These are phyloP conservation scores for Tetrapisispora namnaoensis DNA, from an alignment of 805 yeast genomes.

Conservation along the genomic window DNA sequence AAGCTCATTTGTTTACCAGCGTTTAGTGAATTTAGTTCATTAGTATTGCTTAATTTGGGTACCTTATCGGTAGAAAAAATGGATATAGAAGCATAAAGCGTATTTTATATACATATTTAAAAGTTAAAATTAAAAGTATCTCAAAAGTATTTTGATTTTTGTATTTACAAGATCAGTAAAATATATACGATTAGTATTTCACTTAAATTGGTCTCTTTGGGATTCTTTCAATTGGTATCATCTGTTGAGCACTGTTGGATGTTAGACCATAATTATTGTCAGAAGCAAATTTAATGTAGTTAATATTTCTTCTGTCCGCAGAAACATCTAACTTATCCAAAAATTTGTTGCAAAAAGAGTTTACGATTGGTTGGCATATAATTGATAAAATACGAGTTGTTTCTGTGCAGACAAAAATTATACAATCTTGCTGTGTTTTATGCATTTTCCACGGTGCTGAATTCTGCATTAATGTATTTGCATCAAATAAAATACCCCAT, in stretches of 20 bases:
- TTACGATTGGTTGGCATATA: conserved; percentile 63
- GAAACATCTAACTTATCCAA: conserved; percentile 56
- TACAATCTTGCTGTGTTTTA: conserved; percentile 36
- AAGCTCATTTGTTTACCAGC: conserved; percentile 60
- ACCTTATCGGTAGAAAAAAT: conserved; percentile 49
- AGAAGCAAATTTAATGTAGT: conserved; percentile 42
- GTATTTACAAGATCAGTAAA: background rate
- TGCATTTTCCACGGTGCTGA: conserved; percentile 65
- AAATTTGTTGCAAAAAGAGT: conserved; percentile 45
- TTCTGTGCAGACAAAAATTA: conserved; percentile 61
- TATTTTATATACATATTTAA: background rate
- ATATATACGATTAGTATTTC: background rate
- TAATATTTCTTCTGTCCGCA: conserved; percentile 32
- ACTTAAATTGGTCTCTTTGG: background rate
- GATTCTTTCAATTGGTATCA: conserved; percentile 32
- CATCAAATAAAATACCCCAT: conserved; percentile 49
- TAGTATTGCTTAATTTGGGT: conserved; percentile 51
- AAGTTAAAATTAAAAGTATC: background rate
- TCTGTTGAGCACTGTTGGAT: conserved; percentile 43
- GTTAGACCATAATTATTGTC: conserved; percentile 54
- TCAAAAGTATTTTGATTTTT: background rate
- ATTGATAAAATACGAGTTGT: conserved; percentile 58
- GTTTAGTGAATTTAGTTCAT: conserved; percentile 54
- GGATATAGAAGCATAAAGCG: conserved; percentile 15
- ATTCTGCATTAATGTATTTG: conserved; percentile 59